Conservation (phyloP, 2,329 filamentous ascomycete species). For the Esteya vermicola region DNA sequence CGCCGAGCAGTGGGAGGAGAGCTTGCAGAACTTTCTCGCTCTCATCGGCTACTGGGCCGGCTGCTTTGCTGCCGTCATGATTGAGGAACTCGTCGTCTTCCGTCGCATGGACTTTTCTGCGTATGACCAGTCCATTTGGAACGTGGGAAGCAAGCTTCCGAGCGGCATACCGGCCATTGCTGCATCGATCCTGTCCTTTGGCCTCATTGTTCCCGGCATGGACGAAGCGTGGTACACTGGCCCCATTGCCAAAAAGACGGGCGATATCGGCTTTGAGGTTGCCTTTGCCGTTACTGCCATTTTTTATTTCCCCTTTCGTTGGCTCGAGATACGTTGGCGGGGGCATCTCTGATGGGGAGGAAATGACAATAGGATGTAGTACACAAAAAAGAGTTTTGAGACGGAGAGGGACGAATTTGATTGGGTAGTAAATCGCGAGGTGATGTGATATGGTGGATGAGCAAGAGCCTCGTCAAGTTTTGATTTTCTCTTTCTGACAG, state of each 20-base stretch:
- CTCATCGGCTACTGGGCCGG: constrained; percentile 46
- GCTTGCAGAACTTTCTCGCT: constrained; percentile 40
- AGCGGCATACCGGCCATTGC: constrained; percentile 30
- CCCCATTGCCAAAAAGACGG: constrained; percentile 42
- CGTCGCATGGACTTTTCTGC: constrained; percentile 26
- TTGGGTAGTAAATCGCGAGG: no score
- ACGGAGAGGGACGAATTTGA: neutral
- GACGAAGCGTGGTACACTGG: constrained; percentile 47
- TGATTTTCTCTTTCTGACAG: no score
- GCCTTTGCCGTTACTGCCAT: constrained; percentile 37
- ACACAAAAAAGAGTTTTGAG: neutral
- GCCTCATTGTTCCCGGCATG: constrained; percentile 44
- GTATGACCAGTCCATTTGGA: constrained; percentile 34
- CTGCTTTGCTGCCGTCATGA: constrained; percentile 35
- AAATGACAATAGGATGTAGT: neutral
- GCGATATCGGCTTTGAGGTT: constrained; percentile 53
- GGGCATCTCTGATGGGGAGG: constrained; percentile 14
- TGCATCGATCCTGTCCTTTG: constrained; percentile 30
- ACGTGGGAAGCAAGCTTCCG: constrained; percentile 28
- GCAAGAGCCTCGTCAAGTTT: no score
- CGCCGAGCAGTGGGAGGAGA: constrained; percentile 40
- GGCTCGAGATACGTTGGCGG: constrained; percentile 22
- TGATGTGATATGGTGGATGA: no score
- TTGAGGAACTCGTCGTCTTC: constrained; percentile 33
- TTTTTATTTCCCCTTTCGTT: constrained; percentile 31